Base-by-base conservation (phyloP, 1,284 basidiomycete species). In the Cryptococcus sp. region DNA sequence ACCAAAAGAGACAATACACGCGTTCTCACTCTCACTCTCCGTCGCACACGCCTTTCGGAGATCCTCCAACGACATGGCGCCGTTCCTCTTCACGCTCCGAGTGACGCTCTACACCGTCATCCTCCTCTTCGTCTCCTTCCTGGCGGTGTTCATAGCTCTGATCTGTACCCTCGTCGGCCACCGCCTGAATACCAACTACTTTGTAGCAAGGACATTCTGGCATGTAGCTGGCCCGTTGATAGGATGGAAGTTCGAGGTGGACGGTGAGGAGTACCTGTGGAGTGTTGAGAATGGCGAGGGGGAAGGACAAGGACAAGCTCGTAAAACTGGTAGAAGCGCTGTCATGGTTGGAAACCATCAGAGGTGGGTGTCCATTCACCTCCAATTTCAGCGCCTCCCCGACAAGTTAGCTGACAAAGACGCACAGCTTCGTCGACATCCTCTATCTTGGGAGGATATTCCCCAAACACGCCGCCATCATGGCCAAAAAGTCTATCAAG, bases 271-370 rank as follows among this genome's bases (percentile, higher is more conserved):
- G 73, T 80, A 94, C 75, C 81, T 98, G 50, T 63, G 75, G 70
- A 60, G 81, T 75, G 55, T 72, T n/a, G 83, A 66, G 42, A 82
- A 47, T 77, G 82, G 41, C 87, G 93, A 17, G 23, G 58, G 48
- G 5, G 59, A 63, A 42, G 63, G 61, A 4, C 60, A 54, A 22
- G 68, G 68, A 17, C 41, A 61, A 23, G 64, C 66, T 84, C 61
- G 63, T 1, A 68, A 69, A 50, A 57, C 64, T 49, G 71, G 68
- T 10, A 68, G 73, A 13, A 73, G 74, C 55, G 75, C 76, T 3
- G 86, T 99, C 20, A 80, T 95, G 52, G 85, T 99, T 63, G 87
- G 86, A 15, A 99, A 99, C 77, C 96, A 99, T 75, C 95, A 98
- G 81, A 91, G 74, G 80, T 80, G 47, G 57, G 76, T 64, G 3